These are phyloP conservation scores for Besnoitia besnoiti DNA, from an alignment of 169 alveolate genomes.

Conservation along the genomic window DNA sequence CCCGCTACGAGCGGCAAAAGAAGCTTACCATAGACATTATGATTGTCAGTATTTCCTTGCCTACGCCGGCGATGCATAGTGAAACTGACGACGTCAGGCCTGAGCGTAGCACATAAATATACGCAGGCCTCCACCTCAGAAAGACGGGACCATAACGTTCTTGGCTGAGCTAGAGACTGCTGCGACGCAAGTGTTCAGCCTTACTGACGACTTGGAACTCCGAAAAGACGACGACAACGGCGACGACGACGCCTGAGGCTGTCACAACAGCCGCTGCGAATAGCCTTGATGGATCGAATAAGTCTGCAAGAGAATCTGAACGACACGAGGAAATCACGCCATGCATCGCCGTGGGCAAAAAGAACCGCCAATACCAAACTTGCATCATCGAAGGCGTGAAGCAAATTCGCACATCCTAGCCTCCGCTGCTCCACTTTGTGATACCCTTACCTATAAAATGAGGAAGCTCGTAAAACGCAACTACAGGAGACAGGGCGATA, in stretches of 20 bases:
- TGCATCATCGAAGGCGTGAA: too few relatives aligned
- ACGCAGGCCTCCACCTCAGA: not conserved
- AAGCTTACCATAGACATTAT: constrained; percentile 50
- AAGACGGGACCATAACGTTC: not conserved
- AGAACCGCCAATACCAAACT: too few relatives aligned
- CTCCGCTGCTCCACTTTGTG: not conserved
- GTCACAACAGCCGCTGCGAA: constrained; percentile 6
- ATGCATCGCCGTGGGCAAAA: not conserved
- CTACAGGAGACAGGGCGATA: constrained; percentile 7
- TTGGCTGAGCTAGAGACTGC: not conserved
- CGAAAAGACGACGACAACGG: constrained; percentile 41
- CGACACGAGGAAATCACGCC: not conserved
- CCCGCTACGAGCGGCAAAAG: not conserved
- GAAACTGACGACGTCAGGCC: constrained; percentile 55
- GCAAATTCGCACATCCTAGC: not conserved
- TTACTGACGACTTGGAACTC: constrained; percentile 44
- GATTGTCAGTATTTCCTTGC: constrained; percentile 50
- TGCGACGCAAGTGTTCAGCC: not conserved
- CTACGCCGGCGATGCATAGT: constrained; percentile 58
- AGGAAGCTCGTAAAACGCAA: constrained; percentile 10
- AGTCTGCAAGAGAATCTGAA: not conserved
- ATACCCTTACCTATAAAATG: not conserved
- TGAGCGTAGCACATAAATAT: not conserved
- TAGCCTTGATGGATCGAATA: constrained; percentile 3
- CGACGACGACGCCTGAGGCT: constrained; percentile 1